Evolutionary conservation across 1,284 basidiomycete species (phyloP), one percentile per base, ranked within the genome.

Genomic region (Xanthoconium separans): DNA sequence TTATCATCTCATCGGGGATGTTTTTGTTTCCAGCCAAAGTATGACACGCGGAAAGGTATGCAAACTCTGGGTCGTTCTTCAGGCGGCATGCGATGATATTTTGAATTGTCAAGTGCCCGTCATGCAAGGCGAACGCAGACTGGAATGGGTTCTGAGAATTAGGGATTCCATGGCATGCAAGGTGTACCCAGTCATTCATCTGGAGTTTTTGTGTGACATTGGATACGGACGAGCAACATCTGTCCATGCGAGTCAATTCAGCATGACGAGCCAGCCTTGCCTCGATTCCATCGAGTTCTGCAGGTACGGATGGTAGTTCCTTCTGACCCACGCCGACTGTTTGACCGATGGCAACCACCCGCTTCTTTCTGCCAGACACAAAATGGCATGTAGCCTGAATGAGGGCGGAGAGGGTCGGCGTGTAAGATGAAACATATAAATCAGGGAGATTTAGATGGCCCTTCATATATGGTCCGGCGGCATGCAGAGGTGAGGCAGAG

Each of bases 51-150:
- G 42, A 44, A 11, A 30, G 57, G 45, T 73, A 70, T 0, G 67
- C 68, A 22, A 74, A 63, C 24, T 67, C 15, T 7, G 41, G 22
- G n/a, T n/a, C n/a, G 15, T 27, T 16, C 41, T 29, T 15, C n/a
- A n/a, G n/a, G n/a, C n/a, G n/a, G n/a, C n/a, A n/a, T n/a, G n/a
- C n/a, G n/a, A n/a, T n/a, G 24, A 27, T 9, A 24, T 27, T 24
- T 9, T 16, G 16, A 16, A 8, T 22, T 24, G 27, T 42, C 8
- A 27, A 4, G 15, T 42, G 12, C 20, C 5, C 30, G 11, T 4
- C 11, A 9, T 5, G 9, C 30, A 30, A 11, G 11, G 8, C 11
- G 30, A 30, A 30, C n/a, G n/a, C n/a, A n/a, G n/a, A n/a, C n/a
- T n/a, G n/a, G n/a, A n/a, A n/a, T 30, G 30, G 30, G 30, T 30